These are phyloP conservation scores for Coemansia sp. DNA, from an alignment of 192 early-diverging fungal genomes.

Conservation along the genomic window DNA sequence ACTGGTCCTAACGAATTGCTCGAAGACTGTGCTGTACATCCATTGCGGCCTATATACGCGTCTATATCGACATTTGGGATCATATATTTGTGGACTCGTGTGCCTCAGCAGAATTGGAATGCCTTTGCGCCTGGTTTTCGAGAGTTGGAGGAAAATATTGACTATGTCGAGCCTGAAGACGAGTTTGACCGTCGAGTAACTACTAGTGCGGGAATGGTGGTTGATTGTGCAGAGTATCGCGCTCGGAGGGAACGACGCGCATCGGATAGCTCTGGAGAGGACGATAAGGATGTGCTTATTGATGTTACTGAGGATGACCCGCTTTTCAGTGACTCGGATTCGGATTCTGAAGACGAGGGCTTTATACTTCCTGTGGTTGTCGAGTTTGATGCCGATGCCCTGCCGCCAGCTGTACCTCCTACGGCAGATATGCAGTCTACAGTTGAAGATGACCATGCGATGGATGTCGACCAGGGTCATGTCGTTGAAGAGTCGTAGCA, in stretches of 20 bases:
- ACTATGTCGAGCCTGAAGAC: constrained; percentile 91
- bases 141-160: constrained; percentile 93
- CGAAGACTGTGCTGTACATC: constrained; percentile 83
- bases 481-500: constrained; percentile 17
- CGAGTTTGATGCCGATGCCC: constrained; percentile 6
- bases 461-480: constrained; percentile 6
- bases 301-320: constrained; percentile 54
- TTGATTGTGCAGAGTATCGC: constrained; percentile 30
- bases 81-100: constrained; percentile 89
- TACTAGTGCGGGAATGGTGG: constrained; percentile 9
- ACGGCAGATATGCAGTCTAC: not conserved
- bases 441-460: not conserved
- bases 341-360: constrained; percentile 37
- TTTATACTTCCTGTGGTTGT: constrained; percentile 43
- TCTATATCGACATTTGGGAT: constrained; percentile 81
- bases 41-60: constrained; percentile 78
- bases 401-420: not conserved
- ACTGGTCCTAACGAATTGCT: constrained; percentile 87
- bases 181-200: constrained; percentile 75
- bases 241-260: constrained; percentile 12
- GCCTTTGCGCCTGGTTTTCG: constrained; percentile 93
- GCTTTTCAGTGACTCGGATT: constrained; percentile 53
- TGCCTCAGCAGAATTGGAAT: constrained; percentile 80
- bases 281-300: constrained; percentile 20
- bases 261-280: not conserved